These are phyloP conservation scores for Usnea hakonensis DNA, from an alignment of 495 filamentous ascomycete genomes.

Conservation along the genomic window DNA sequence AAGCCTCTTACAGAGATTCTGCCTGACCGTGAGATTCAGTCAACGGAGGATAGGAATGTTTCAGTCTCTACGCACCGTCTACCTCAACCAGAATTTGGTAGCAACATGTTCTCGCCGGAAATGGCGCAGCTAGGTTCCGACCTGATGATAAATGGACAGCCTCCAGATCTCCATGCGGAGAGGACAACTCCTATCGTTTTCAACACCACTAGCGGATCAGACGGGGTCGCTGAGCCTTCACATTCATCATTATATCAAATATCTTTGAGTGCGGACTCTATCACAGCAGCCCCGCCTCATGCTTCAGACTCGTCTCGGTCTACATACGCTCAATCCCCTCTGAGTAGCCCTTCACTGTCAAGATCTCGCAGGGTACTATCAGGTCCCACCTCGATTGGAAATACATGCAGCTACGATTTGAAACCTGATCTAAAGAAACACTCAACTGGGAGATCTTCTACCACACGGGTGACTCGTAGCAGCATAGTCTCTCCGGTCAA, in stretches of 20 bases:
- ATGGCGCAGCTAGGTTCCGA: not conserved
- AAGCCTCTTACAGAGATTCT: slow-evolving; percentile 13
- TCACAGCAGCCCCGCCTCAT: not conserved
- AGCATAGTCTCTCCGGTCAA: slow-evolving; percentile 16
- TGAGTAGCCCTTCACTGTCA: not conserved
- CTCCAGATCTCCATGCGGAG: not conserved
- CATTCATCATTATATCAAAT: not conserved
- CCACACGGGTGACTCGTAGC: slow-evolving; percentile 6
- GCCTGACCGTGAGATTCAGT: not conserved
- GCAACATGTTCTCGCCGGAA: not conserved
- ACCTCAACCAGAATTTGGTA: not conserved
- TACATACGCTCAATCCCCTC: not conserved
- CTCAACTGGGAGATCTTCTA: slow-evolving; percentile 4
- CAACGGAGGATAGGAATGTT: not conserved
- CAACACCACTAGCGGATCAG: not conserved
- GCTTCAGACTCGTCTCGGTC: not conserved
- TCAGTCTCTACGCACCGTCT: not conserved
- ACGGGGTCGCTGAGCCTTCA: not conserved
- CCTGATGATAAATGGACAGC: not conserved
- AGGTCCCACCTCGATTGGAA: not conserved
- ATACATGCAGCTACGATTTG: not conserved
- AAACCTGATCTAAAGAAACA: not conserved
- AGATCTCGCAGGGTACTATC: not conserved
- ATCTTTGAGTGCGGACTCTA: not conserved
- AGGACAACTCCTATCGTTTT: not conserved